Evolutionary conservation across 1,139 yeast species (phyloP), one percentile per base, ranked within the genome.

Genomic region (Saccharomyces hybrid): DNA sequence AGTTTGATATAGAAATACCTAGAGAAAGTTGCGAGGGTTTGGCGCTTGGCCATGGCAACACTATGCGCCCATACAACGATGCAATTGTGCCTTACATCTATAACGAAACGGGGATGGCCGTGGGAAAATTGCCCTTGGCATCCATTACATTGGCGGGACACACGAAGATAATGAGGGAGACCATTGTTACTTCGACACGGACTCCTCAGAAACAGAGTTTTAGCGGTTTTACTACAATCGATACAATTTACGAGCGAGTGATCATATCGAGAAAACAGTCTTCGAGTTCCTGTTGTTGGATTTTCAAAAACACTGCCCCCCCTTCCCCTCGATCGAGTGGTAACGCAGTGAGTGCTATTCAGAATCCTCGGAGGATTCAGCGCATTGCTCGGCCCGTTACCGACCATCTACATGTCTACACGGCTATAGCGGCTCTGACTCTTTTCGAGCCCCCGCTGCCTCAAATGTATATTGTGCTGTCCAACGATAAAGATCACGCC

Each of bases 1-100:
- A 55, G 41, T 46, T 61, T 46, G 61, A 59, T n/a, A 49, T 62
- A 26, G 66, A 62, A 24, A 32, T 62, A 21, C 53, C 55, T n/a
- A 55, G 51, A 32, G 52, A 46, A 12, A 59, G 60, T 44, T 55
- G 61, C 31, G 54, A 49, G 27, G 48, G 51, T 2, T 50, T 61
- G 6, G 44, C 55, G 5, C 31, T 21, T 5, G 27, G 32, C 1
- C 12, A n/a, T 27, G 42, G 12, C 11, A 51, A 16, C 51, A 49
- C 14, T 11, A 38, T 38, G 26, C 26, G 19, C 24, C 50, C 26
- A 47, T 54, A 26, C 21, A 50, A 27, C 44, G 52, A 55, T 11
- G 49, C 53, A 4, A 49, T 60, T 9, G 48, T 58, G 1, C 61
- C 64, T 3, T 61, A 61, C 51, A 49, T 63, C 7, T 52, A 55